Base-by-base conservation (phyloP, 1,139 yeast genomes). In the Hemisphaericaspora xylofermentans region DNA sequence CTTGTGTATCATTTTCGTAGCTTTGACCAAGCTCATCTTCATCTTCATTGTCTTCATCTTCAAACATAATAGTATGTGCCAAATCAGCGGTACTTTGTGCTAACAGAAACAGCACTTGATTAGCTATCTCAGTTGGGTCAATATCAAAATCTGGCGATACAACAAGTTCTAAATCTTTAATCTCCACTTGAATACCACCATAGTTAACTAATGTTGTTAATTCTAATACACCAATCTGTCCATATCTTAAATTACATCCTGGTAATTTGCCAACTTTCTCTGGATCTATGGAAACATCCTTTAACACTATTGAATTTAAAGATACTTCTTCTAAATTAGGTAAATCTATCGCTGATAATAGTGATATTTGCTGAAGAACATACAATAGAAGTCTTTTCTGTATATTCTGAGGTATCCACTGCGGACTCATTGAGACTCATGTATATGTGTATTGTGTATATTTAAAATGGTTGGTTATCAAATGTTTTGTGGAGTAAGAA, bases 391-490 rank as follows among this genome's bases (percentile, higher is more conserved):
- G 77, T 53, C 95, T 71, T 62, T 86, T 85, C 57, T 88, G 96
- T 35, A 89, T 73, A 58, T 83, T 84, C 57, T 84, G 91, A 9
- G 95, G 93, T 60, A 85, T 74, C 94, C 95, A 86, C 55, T 71
- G 82, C 38, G 85, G 82, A 54, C 78, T 75, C 84, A 78, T 79
- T 39, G 35, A 32, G 19, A n/a, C n/a, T 24, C 4, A 33, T 25
- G 14, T 22, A 33, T 22, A 22, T 16, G 31, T 27, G 25, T 14
- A 18, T 14, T n/a, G 6, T 25, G 16, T 34, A 34, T 24, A 17
- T 4, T 32, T 8, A 4, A 31, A 21, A 6, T 28, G 32, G 17
- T 14, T 31, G 17, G n/a, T 13, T 14, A 7, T 12, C n/a, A 8
- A 9, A 8, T 12, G 15, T 29, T 33, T 33, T 33, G 35, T 33